These are phyloP conservation scores for Aspergillus glaucus DNA, from an alignment of 2,329 filamentous ascomycete species.

Conservation along the genomic window DNA sequence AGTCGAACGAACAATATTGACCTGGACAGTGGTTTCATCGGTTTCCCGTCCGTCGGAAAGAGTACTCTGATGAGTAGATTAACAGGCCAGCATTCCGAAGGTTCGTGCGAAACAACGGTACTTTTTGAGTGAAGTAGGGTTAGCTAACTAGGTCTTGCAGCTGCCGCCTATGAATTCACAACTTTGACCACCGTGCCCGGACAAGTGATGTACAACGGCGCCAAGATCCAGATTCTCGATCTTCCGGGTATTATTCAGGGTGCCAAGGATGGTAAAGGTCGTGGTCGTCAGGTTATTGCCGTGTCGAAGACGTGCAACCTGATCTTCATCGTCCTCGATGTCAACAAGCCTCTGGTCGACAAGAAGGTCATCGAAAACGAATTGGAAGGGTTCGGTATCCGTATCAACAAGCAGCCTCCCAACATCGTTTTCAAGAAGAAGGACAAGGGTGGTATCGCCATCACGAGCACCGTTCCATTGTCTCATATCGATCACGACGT, in stretches of 20 bases:
- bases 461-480: constrained; percentile 89
- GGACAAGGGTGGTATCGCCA: constrained; percentile 94
- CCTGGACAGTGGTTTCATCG: constrained; percentile 68
- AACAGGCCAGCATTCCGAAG: constrained; percentile 93
- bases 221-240: constrained; percentile 97
- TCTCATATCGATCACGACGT: constrained; percentile 84
- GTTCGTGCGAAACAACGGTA: constrained; percentile 23
- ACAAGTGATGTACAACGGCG: constrained; percentile 92
- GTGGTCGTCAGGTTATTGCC: constrained; percentile 96
- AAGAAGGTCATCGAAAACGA: constrained; percentile 94
- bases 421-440: constrained; percentile 99
- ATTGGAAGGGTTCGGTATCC: constrained; percentile 93
- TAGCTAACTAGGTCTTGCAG: constrained; percentile 32
- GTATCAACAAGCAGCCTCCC: constrained; percentile 93
- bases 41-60: constrained; percentile 96
- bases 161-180: constrained; percentile 96
- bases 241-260: constrained; percentile 97
- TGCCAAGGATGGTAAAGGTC: constrained; percentile 94
- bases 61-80: constrained; percentile 93
- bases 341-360: constrained; percentile 96
- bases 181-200: constrained; percentile 95
- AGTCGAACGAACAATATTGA: constrained; percentile 8
- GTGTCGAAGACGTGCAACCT: constrained; percentile 98
- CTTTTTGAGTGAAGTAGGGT: neutral
- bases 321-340: constrained; percentile 97